phyloP scores from a whole-genome alignment of 495 filamentous ascomycete species.

The Podospora bellae-mahoneyi region DNA sequence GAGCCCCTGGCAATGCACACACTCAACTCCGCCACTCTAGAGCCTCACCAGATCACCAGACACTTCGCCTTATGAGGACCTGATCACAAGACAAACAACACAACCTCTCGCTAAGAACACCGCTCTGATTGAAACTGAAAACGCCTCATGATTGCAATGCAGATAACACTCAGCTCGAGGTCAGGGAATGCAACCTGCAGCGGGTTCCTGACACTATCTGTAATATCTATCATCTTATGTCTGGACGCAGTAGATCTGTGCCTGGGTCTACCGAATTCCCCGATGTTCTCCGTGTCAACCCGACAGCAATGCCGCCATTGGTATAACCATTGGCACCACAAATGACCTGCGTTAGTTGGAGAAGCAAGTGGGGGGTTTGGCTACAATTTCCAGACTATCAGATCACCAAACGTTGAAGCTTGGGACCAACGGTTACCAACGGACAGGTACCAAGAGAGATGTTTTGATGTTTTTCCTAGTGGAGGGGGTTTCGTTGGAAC shows the following conservation, averaged over 20 bases:
- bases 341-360: neutral
- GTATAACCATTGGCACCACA: neutral
- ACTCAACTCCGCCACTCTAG: neutral
- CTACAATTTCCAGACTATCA: neutral
- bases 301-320: slow-evolving; percentile 2
- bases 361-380: neutral
- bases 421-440: neutral
- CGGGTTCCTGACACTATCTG: neutral
- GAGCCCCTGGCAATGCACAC: neutral
- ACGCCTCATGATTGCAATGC: neutral
- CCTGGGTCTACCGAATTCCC: neutral
- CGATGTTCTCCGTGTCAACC: slow-evolving; percentile 3
- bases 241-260: neutral
- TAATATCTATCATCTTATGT: neutral
- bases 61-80: neutral
- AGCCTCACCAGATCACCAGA: neutral
- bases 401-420: neutral
- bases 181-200: neutral
- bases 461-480: neutral
- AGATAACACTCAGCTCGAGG: neutral
- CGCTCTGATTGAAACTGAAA: neutral
- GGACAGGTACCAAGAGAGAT: neutral
- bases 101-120: neutral
- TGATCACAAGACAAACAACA: neutral
- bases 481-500: neutral